These are phyloP conservation scores for Vachellia collinsii DNA, from an alignment of 306 rosid genomes.

Conservation along the genomic window DNA sequence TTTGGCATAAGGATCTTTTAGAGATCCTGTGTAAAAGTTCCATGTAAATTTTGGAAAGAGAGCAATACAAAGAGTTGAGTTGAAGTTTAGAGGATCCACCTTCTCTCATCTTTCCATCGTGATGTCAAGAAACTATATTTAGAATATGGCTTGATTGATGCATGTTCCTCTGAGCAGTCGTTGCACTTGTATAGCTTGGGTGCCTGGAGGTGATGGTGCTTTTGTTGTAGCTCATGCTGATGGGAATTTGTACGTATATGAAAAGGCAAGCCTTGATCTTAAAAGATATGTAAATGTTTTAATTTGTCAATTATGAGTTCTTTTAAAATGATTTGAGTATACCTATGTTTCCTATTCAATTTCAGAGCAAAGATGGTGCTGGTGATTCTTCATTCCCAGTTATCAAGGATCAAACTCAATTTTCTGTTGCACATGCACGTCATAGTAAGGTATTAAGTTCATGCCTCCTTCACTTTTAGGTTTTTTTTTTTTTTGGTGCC, in stretches of 20 bases:
- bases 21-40: too few species aligned
- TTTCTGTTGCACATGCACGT: constrained; percentile 94
- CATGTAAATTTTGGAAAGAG: too few species aligned
- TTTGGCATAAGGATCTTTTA: too few species aligned
- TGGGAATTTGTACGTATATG: constrained; percentile 89
- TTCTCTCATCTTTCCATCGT: too few species aligned
- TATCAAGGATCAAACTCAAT: constrained; percentile 84
- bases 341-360: constrained; percentile 33
- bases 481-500: constrained; percentile 1
- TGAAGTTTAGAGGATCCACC: too few species aligned
- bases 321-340: constrained; percentile 19
- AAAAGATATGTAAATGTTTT: constrained; percentile 30
- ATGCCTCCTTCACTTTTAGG: constrained; percentile 14
- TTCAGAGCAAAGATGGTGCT: constrained; percentile 84
- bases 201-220: constrained; percentile 88
- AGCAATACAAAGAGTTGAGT: too few species aligned
- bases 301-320: constrained; percentile 25
- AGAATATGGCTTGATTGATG: constrained; percentile 40
- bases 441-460: constrained; percentile 76
- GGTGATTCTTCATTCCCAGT: constrained; percentile 87
- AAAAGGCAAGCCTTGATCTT: constrained; percentile 74
- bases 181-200: constrained; percentile 89
- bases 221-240: constrained; percentile 93
- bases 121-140: constrained; percentile 8
- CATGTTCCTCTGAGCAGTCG: constrained; percentile 72